Evolutionary conservation across 441 rosid species (phyloP), one percentile per base, ranked within the genome.

Genomic region (Pelargonium citronellum): DNA sequence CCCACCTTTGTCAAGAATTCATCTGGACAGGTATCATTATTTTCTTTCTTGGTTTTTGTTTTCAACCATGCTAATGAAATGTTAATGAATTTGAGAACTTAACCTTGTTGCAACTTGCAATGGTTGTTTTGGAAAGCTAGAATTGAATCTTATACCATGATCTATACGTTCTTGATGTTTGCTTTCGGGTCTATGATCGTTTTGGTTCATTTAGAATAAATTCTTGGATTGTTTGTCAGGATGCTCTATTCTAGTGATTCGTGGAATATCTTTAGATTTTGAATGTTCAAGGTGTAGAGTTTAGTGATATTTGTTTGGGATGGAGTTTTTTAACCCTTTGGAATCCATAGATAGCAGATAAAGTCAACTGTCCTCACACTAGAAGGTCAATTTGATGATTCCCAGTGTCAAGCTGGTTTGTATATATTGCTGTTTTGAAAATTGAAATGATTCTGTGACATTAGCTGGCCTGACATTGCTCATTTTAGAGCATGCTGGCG

Each of bases 1-100:
- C 39, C 65, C 3, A 22, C 39, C 65, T 61, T 61, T 22, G 37
- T 24, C 15, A 61, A 61, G 65, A 61, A 61, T 61, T 11, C 65
- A 24, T 22, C 65, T 61, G 65, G 65, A 12, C 65, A 61, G 65
- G 65, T 61, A 11, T 61, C 15, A 3, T 9, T 49, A 17, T 2
- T 57, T 15, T 24, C 34, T 60, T 60, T 60, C 34, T 22, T 60
- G 34, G 34, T 60, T 9, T 60, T 30, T 20, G 3, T 24, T 24
- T 60, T 60, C 34, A 60, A 20, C 22, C 4, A 10, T 20, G 8
- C 9, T n/a, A n/a, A n/a, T n/a, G n/a, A n/a, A n/a, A n/a, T 34
- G 39, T 34, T 34, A 34, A 0, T 34, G 49, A 44, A 44, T 7
- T 44, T 44, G 49, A 44, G 49, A 44, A 44, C 12, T 11, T 44